Evolutionary conservation across 192 early-diverging fungal species (phyloP), one percentile per base, ranked within the genome.

Genomic region (Coemansia sp.): DNA sequence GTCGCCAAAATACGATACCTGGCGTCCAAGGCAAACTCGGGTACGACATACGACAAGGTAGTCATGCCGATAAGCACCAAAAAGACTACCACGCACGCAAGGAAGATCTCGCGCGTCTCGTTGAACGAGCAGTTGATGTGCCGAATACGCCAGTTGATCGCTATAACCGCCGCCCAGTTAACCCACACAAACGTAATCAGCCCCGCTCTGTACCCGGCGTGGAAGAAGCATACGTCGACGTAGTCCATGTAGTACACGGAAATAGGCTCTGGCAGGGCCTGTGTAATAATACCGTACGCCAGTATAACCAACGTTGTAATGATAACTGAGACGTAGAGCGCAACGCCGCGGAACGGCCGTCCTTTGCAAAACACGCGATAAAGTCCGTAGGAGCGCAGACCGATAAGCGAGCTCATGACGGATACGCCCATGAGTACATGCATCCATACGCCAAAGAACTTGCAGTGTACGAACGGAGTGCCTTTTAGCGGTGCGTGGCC

Each of bases 121-220:
- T 84, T 84, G 57, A 84, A 84, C 15, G 76, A 76, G 72, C 74
- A 74, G 41, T 76, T 76, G 67, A 84, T 84, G 32, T 70, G 46
- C 51, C 82, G 77, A 57, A 81, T 81, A 14, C 64, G 67, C 78
- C 78, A 80, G 62, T 63, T 71, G 17, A 80, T 44, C 6, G 55
- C 6, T 5, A 64, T 71, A 0, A 84, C 64, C 0, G 71, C 6
- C 4, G 74, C 42, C 74, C 82, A 80, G 2, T 71, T 70, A 2
- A 67, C 53, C 82, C 78, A 81, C 6, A 84, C 42, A 10, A 79
- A 39, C 37, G 66, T 51, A 64, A 84, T 76, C 50, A 74, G 12
- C 0, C 74, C 65, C 27, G 65, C 74, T 57, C 74, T 71, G 77
- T 69, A 72, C 1, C 66, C 74, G 1, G 21, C 1, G 34, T 48